Evolutionary conservation across 768 basidiomycete species (phyloP), one percentile per base, ranked within the genome.

Genomic region (Auriscalpium vulgare): DNA sequence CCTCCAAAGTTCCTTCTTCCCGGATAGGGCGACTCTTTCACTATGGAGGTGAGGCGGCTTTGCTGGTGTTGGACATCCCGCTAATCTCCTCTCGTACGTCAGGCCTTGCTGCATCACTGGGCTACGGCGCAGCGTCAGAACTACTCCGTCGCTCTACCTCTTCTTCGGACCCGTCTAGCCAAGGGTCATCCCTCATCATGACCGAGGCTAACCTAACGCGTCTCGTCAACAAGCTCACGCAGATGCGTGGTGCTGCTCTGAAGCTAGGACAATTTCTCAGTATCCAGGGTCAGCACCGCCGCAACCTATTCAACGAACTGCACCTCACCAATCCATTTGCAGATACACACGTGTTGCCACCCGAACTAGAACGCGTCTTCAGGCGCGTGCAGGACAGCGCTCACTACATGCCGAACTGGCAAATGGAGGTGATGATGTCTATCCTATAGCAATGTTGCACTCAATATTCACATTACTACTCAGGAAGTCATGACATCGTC

Each of bases 331-430:
- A 16, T 40, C 46, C 47, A 51, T 47, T 52, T 14, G 10, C 61
- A 97, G 95, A 99, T 68, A 89, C 92, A 0, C 87, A 95, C 59
- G 73, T 90, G 38, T 75, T 99, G 2, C 91, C 95, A 0, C 81
- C 88, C 0, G 92, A 95, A 60, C 71, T 97, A 3, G 94, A 97
- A 65, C 78, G 81, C 53, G 87, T 99, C 35, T 85, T 99, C 63
- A 81, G 92, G 51, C 76, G 87, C 34, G 95, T 99, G 0, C 95
- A 98, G 67, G 91, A 95, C 61, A 84, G 87, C 62, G 95, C 95
- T 1, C 92, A 99, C 69, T 97, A 97, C 68, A 99, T 99, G 95
- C 95, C 95, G 0, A 88, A 95, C 62, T 95, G 89, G 88, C 95
- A 99, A 67, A 88, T 97, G 85, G 89, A 95, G 81, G 95, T 91